These are phyloP conservation scores for Tremella fuciformis DNA, from an alignment of 768 basidiomycete species.

Conservation along the genomic window DNA sequence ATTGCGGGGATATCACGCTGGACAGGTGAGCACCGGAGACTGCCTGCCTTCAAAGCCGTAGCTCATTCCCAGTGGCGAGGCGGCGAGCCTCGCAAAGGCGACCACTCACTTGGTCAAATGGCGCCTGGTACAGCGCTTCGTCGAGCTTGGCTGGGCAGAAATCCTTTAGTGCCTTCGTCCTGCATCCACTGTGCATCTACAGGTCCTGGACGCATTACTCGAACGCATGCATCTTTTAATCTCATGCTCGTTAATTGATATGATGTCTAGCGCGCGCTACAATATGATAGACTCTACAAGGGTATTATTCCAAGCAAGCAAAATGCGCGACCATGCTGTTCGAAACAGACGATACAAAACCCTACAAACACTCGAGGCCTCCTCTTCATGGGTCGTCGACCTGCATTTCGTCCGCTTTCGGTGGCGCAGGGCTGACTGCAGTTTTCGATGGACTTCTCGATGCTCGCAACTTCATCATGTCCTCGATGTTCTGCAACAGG, in stretches of 20 bases:
- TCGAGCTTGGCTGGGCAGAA: slow-evolving; percentile 50
- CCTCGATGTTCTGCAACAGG: slow-evolving; percentile 34
- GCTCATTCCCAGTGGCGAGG: slow-evolving; percentile 58
- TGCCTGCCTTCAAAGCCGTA: not conserved
- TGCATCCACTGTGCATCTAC: not conserved
- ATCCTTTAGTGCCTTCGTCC: slow-evolving; percentile 29
- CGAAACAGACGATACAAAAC: too few relatives aligned
- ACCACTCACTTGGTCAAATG: slow-evolving; percentile 79
- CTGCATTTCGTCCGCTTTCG: too few relatives aligned
- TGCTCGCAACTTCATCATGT: slow-evolving; percentile 4
- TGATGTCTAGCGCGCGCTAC: not conserved
- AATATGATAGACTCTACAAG: not conserved
- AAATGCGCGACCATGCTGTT: not conserved
- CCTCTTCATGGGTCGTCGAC: too few relatives aligned
- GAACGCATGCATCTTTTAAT: not conserved
- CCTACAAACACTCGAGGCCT: too few relatives aligned
- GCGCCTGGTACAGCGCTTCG: slow-evolving; percentile 61
- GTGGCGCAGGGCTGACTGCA: too few relatives aligned
- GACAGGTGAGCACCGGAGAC: slow-evolving; percentile 50
- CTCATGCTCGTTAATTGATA: not conserved
- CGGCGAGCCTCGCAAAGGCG: slow-evolving; percentile 71
- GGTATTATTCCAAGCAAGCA: not conserved
- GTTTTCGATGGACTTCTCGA: too few relatives aligned
- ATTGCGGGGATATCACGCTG: slow-evolving; percentile 57
- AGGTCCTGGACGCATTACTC: not conserved